A percentile compares a stretch with the other conserved stretches of the same genome.
Conservation (phyloP, 2,329 filamentous ascomycete genomes). For the Talaromyces sp. region DNA sequence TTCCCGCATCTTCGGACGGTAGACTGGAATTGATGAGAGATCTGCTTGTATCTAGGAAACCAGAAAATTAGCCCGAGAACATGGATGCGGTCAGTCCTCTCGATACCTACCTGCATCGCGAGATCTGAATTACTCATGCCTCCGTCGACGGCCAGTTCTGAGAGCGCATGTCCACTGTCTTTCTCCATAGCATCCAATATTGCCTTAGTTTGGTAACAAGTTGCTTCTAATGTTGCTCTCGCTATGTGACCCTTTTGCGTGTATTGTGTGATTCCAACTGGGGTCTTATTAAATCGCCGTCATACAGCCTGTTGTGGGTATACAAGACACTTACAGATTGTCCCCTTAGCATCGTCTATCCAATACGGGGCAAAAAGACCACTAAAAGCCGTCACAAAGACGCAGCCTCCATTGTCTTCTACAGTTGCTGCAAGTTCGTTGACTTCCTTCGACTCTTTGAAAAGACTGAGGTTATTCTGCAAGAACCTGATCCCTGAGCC, state of each 20-base stretch:
- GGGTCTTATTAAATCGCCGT: background rate
- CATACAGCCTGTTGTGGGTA: constrained; percentile 4
- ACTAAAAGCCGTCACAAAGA: constrained; percentile 87
- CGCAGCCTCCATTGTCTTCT: constrained; percentile 74
- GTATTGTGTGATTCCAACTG: constrained; percentile 78
- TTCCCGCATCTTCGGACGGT: constrained; percentile 80
- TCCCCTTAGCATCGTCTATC: constrained; percentile 91
- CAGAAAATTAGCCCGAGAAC: constrained; percentile 10
- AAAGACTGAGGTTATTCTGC: constrained; percentile 62
- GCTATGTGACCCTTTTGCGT: constrained; percentile 83
- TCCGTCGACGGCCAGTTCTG: constrained; percentile 77
- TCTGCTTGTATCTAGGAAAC: constrained; percentile 68
- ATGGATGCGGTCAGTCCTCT: constrained; percentile 18
- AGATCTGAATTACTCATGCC: constrained; percentile 85
- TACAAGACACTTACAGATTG: constrained; percentile 57
- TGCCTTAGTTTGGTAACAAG: constrained; percentile 87
- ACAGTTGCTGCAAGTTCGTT: constrained; percentile 62
- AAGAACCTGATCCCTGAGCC: constrained; percentile 76
- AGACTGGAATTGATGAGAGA: constrained; percentile 74
- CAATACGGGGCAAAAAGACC: constrained; percentile 91
- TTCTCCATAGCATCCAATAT: constrained; percentile 92
- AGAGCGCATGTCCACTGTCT: constrained; percentile 74
- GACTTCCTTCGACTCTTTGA: constrained; percentile 59
- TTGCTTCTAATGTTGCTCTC: constrained; percentile 82
- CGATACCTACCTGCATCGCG: constrained; percentile 66